Evolutionary conservation across 257 asterid genomes (phyloP).

Genomic region (Solanum habrochaites): DNA sequence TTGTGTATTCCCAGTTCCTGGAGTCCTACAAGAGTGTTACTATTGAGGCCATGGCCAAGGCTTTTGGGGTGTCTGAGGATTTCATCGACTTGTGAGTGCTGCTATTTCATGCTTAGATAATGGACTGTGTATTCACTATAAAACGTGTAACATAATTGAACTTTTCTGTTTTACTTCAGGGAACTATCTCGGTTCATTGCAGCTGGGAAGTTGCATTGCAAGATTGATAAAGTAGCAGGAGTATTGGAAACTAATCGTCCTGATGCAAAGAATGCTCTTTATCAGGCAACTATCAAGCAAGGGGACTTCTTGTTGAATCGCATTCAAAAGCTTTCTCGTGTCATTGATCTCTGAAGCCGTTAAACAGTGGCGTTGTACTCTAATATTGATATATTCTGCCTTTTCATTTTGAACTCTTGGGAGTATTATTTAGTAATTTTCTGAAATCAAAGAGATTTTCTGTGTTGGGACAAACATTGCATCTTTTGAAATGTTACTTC

Average conservation of each 20-base stretch:
- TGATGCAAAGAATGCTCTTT: conserved; percentile 86
- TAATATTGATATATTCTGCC: background rate
- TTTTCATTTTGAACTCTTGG: background rate
- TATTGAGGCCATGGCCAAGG: conserved; percentile 73
- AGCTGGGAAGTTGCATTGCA: conserved; percentile 77
- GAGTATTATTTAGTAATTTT: background rate
- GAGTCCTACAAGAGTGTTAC: conserved; percentile 81
- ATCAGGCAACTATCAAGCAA: conserved; percentile 86
- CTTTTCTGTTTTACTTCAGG: conserved; percentile 17
- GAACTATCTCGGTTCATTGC: conserved; percentile 77
- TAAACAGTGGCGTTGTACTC: background rate
- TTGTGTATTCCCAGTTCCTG: conserved; percentile 78
- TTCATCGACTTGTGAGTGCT: conserved; percentile 62
- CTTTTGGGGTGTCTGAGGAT: conserved; percentile 67
- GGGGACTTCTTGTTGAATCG: conserved; percentile 92
- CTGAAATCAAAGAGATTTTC: background rate
- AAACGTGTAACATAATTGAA: background rate
- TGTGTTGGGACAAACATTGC: background rate
- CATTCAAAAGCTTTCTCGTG: conserved; percentile 88
- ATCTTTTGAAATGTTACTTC: background rate
- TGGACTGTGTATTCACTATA: background rate
- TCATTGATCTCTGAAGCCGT: conserved; percentile 59
- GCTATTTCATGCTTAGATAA: background rate
- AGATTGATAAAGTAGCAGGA: conserved; percentile 81
- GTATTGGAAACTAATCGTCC: conserved; percentile 88